Conservation (phyloP, 2,329 filamentous ascomycete species). For the Chaetomium strumarium region DNA sequence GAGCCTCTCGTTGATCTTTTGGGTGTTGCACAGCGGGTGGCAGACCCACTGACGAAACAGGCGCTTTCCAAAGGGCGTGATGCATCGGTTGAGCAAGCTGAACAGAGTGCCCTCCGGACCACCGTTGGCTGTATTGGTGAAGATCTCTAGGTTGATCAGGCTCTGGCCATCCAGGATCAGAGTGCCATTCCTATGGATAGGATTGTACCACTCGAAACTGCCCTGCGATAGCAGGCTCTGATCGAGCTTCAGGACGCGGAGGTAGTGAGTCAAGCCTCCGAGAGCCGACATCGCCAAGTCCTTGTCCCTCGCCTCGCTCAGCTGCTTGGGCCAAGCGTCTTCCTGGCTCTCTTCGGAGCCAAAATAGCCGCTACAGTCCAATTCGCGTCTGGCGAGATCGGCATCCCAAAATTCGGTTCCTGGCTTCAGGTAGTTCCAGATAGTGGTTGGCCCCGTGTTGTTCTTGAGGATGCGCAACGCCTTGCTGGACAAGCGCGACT, state of each 20-base stretch:
- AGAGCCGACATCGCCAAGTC: slow-evolving; percentile 85
- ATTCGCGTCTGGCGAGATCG: slow-evolving; percentile 73
- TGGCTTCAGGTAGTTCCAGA: slow-evolving; percentile 91
- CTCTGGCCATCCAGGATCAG: slow-evolving; percentile 93
- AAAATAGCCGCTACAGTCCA: slow-evolving; percentile 78
- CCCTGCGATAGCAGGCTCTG: slow-evolving; percentile 79
- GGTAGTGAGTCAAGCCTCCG: slow-evolving; percentile 81
- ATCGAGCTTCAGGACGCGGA: slow-evolving; percentile 83
- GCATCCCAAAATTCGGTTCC: slow-evolving; percentile 87
- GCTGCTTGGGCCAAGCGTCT: slow-evolving; percentile 66
- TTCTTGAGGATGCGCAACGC: slow-evolving; percentile 91
- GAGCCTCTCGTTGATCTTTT: slow-evolving; percentile 85
- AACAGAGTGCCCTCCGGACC: slow-evolving; percentile 83
- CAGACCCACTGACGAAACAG: slow-evolving; percentile 97
- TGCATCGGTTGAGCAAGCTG: slow-evolving; percentile 82
- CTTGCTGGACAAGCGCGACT: slow-evolving; percentile 78
- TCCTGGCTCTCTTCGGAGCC: slow-evolving; percentile 50
- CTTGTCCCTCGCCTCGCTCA: slow-evolving; percentile 68
- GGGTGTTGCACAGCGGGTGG: slow-evolving; percentile 81
- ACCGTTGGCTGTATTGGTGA: slow-evolving; percentile 87
- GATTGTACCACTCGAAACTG: slow-evolving; percentile 87
- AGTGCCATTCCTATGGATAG: slow-evolving; percentile 84
- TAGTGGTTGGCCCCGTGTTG: slow-evolving; percentile 83
- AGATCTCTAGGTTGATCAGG: slow-evolving; percentile 95
- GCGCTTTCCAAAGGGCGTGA: slow-evolving; percentile 94